Evolutionary conservation across 2,329 filamentous ascomycete species (phyloP).

Genomic region (Claviceps africana): DNA sequence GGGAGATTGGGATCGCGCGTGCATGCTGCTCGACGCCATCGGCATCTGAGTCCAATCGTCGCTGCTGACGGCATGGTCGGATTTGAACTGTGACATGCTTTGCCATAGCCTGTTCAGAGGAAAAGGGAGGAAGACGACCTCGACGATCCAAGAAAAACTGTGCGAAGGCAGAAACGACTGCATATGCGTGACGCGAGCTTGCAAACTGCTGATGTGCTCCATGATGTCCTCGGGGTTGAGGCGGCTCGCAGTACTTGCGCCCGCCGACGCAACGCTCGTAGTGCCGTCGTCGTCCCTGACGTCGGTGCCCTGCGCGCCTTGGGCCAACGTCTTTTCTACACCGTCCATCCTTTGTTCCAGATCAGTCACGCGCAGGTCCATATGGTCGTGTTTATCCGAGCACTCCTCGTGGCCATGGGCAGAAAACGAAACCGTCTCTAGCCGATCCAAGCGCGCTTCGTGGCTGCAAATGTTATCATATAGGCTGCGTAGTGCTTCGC

Average conservation of each 20-base stretch:
- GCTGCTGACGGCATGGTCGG: constrained; percentile 17
- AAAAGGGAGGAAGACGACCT: constrained; percentile 65
- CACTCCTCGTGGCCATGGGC: constrained; percentile 54
- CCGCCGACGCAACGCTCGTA: constrained; percentile 32
- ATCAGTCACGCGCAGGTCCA: constrained; percentile 54
- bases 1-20: constrained; percentile 33
- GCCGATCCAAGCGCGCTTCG: constrained; percentile 48
- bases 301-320: constrained; percentile 22
- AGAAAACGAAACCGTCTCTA: constrained; percentile 59
- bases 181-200: constrained; percentile 38
- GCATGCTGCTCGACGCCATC: constrained; percentile 30
- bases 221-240: constrained; percentile 31
- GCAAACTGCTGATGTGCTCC: constrained; percentile 35
- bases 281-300: constrained; percentile 28
- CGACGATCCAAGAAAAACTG: constrained; percentile 55
- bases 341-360: constrained; percentile 51
- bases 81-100: constrained; percentile 33
- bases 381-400: constrained; percentile 50
- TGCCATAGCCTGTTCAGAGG: constrained; percentile 43
- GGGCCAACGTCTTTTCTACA: constrained; percentile 43
- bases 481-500: constrained; percentile 29
- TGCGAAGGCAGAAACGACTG: constrained; percentile 49
- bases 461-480: constrained; percentile 44
- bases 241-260: constrained; percentile 27
- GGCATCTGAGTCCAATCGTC: constrained; percentile 45